A percentile compares a stretch with the other conserved stretches of the same genome.
Conservation (phyloP, 2,329 filamentous ascomycete genomes). For the Phyllosticta citrichinensis region DNA sequence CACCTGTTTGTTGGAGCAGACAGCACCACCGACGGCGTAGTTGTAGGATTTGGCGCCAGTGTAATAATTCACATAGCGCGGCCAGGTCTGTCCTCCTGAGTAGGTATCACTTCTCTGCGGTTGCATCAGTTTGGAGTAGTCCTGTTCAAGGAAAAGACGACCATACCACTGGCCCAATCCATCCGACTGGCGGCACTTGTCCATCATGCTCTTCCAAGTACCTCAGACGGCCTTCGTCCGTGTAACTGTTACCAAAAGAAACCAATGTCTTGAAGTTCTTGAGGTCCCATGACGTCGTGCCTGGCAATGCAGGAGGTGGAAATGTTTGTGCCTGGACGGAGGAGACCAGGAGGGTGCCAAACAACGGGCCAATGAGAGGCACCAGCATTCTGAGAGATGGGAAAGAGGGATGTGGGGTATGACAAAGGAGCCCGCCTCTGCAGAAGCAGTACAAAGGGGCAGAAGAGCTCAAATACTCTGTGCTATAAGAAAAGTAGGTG, state of each 20-base stretch:
- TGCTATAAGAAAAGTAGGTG: background rate
- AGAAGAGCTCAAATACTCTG: background rate
- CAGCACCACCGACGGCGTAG: slow-evolving; percentile 64
- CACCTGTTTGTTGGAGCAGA: slow-evolving; percentile 60
- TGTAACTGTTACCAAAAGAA: slow-evolving; percentile 67
- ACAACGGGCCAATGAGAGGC: background rate
- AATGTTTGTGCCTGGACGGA: background rate
- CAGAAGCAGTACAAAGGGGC: background rate
- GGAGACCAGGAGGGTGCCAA: slow-evolving; percentile 1
- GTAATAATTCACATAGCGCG: slow-evolving; percentile 53
- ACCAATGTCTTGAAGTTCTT: slow-evolving; percentile 52
- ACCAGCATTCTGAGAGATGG: background rate
- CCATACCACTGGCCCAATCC: slow-evolving; percentile 37
- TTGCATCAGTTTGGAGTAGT: background rate
- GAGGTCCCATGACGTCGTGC: slow-evolving; percentile 25
- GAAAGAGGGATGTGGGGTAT: background rate
- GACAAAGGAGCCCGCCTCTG: background rate
- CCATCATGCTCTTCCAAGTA: slow-evolving; percentile 52
- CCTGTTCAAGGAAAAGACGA: background rate
- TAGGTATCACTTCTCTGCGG: slow-evolving; percentile 41
- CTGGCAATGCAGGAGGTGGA: background rate
- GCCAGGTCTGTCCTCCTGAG: slow-evolving; percentile 59
- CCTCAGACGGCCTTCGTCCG: slow-evolving; percentile 56
- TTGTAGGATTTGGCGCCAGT: slow-evolving; percentile 48
- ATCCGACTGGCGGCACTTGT: slow-evolving; percentile 53